A percentile compares a stretch with the other conserved stretches of the same genome.
Evolutionary conservation across 176 grass and related monocot genomes (phyloP).

Genomic region (Lolium rigidum): DNA sequence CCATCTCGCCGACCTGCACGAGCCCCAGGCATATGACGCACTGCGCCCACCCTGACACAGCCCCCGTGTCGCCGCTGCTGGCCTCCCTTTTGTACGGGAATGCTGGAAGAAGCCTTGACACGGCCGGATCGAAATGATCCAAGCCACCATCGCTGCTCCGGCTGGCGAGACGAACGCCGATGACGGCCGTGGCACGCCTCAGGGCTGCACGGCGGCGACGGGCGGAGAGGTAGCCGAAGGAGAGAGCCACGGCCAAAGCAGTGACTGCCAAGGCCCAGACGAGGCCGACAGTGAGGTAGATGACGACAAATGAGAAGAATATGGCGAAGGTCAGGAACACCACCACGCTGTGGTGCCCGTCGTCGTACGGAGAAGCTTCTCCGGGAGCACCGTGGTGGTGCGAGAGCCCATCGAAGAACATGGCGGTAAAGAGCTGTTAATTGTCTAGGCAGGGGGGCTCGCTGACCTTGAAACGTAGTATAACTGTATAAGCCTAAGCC

Average conservation of each 20-base stretch:
- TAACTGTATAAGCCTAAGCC: too few species aligned
- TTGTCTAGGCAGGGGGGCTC: not conserved
- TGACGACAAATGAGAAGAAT: constrained; percentile 46
- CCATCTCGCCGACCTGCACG: constrained; percentile 51
- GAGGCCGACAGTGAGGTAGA: constrained; percentile 46
- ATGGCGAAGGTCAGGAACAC: constrained; percentile 44
- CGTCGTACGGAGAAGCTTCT: constrained; percentile 18
- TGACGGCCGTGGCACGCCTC: not conserved
- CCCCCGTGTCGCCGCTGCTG: not conserved
- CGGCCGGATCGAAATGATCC: not conserved
- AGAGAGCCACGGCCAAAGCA: constrained; percentile 21
- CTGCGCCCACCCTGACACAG: constrained; percentile 47
- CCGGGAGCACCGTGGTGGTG: not conserved
- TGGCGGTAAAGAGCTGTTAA: not conserved
- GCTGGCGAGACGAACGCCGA: not conserved
- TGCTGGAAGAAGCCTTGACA: constrained; percentile 27
- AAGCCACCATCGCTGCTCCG: not conserved
- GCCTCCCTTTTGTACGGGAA: constrained; percentile 50
- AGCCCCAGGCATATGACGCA: constrained; percentile 57
- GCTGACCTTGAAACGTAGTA: not conserved
- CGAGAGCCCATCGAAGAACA: constrained; percentile 43
- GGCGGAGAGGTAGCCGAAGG: constrained; percentile 13
- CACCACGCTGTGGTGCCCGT: constrained; percentile 35
- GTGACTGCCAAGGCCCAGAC: constrained; percentile 45
- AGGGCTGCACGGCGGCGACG: constrained; percentile 5